Evolutionary conservation across 495 filamentous ascomycete genomes (phyloP).

Genomic region (Hyaloscypha bicolor): DNA sequence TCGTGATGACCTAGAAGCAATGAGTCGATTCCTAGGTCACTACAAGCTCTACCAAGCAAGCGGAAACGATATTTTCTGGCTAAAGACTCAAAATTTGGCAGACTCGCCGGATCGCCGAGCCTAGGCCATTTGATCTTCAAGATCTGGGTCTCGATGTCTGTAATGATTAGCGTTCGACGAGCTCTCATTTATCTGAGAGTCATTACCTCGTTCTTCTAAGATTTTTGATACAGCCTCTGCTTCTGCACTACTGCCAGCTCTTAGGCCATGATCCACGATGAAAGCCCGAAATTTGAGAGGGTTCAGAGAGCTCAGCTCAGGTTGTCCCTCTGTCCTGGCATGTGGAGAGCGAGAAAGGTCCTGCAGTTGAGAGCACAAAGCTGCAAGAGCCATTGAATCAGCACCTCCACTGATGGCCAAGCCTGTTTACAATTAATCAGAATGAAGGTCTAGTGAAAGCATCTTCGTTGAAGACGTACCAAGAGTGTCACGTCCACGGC

Average conservation of each 20-base stretch:
- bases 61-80: constrained; percentile 78
- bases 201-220: constrained; percentile 42
- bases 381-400: constrained; percentile 93
- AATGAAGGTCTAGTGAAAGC: not conserved
- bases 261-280: constrained; percentile 78
- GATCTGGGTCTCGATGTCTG: constrained; percentile 54
- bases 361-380: constrained; percentile 60
- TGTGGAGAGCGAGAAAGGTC: not conserved
- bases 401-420: constrained; percentile 91
- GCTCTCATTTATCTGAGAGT: not conserved
- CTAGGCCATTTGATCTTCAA: constrained; percentile 53
- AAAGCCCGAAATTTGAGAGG: constrained; percentile 57
- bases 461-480: not conserved
- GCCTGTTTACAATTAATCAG: constrained; percentile 45
- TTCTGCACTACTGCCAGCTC: constrained; percentile 69
- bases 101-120: constrained; percentile 40
- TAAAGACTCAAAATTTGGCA: constrained; percentile 73
- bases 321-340: not conserved
- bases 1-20: constrained; percentile 81
- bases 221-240: constrained; percentile 59
- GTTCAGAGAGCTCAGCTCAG: not conserved
- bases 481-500: not conserved
- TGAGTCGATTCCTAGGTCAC: constrained; percentile 45
- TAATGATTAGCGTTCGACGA: not conserved
- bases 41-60: constrained; percentile 64